Evolutionary conservation across 1,284 basidiomycete genomes (phyloP).

Genomic region (Heterobasidion annosum): DNA sequence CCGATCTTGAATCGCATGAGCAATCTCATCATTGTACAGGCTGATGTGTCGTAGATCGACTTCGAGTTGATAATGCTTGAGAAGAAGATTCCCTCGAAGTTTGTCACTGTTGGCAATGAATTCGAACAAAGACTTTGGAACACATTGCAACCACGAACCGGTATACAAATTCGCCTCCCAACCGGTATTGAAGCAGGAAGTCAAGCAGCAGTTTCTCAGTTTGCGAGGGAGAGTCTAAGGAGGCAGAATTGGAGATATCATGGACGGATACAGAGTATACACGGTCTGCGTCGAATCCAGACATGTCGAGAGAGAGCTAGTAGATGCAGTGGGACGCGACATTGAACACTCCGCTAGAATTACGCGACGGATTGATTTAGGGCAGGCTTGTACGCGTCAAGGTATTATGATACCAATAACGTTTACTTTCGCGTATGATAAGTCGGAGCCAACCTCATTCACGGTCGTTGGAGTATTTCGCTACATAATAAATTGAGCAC

Average conservation of each 20-base stretch:
- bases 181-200: slow-evolving; percentile 81
- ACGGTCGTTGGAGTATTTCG: no score
- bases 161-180: slow-evolving; percentile 86
- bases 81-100: slow-evolving; percentile 80
- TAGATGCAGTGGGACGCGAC: slow-evolving; percentile 1
- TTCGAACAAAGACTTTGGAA: background rate
- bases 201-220: slow-evolving; percentile 75
- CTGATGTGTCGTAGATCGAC: slow-evolving; percentile 88
- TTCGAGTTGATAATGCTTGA: slow-evolving; percentile 90
- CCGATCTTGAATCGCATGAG: slow-evolving; percentile 82
- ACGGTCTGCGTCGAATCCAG: slow-evolving; percentile 70
- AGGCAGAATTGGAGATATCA: slow-evolving; percentile 39
- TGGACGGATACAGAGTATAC: slow-evolving; percentile 76
- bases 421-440: background rate
- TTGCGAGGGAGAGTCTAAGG: slow-evolving; percentile 67
- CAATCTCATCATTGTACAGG: slow-evolving; percentile 90
- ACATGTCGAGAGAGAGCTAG: slow-evolving; percentile 22
- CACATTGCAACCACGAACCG: slow-evolving; percentile 34
- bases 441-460: no score
- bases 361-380: background rate
- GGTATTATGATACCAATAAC: background rate
- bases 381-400: slow-evolving; percentile 7
- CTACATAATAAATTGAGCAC: no score
- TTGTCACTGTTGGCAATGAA: slow-evolving; percentile 58
- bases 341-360: background rate